Evolutionary conservation across 192 early-diverging fungal genomes (phyloP).

Genomic region (Backusella macrospora): DNA sequence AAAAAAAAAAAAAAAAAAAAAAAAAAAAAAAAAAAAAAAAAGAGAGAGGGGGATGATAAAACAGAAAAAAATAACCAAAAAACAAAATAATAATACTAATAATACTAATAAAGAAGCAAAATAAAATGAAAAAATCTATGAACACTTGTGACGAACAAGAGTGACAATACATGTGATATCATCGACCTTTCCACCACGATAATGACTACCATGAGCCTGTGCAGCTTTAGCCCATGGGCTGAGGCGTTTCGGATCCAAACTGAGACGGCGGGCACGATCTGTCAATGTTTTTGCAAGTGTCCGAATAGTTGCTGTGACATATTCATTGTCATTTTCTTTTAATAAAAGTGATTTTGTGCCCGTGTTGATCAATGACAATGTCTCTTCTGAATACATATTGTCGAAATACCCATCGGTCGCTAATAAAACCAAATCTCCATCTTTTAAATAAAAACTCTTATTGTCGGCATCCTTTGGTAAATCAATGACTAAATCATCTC

Average conservation of each 20-base stretch:
- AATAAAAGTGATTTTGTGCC: constrained; percentile 26
- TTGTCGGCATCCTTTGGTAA: constrained; percentile 60
- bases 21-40: no score
- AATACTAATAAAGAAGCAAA: not conserved
- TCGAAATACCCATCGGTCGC: constrained; percentile 67
- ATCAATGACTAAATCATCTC: constrained; percentile 52
- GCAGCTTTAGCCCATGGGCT: constrained; percentile 55
- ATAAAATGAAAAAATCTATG: not conserved
- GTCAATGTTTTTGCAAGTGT: constrained; percentile 51
- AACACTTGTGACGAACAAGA: constrained; percentile 33
- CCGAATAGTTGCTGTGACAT: constrained; percentile 43
- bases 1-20: no score
- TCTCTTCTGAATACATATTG: constrained; percentile 60
- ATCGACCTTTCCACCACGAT: constrained; percentile 56
- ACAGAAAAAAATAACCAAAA: not conserved
- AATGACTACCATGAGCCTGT: constrained; percentile 46
- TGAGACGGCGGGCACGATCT: constrained; percentile 53
- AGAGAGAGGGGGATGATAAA: no score
- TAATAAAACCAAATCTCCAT: constrained; percentile 58
- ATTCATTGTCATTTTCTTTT: constrained; percentile 30
- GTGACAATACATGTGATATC: constrained; percentile 62
- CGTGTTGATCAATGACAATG: constrained; percentile 51
- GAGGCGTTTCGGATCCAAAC: constrained; percentile 50
- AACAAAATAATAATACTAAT: not conserved
- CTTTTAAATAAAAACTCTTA: constrained; percentile 52